Evolutionary conservation across 1,139 yeast species (phyloP).

Genomic region (Pichia sp.): DNA sequence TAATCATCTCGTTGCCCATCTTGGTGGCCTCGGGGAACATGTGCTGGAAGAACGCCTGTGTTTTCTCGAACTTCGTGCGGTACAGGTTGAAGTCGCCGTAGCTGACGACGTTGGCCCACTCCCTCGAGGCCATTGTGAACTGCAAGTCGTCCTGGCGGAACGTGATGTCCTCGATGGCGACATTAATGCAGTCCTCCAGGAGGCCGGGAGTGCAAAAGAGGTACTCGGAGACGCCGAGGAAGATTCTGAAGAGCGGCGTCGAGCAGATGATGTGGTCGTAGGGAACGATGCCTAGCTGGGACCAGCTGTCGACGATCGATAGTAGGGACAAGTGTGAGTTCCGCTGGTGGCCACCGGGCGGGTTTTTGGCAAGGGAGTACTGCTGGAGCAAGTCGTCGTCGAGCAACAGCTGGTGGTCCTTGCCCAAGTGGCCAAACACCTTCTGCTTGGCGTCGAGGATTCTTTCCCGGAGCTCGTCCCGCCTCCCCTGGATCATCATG

Average conservation of each 20-base stretch:
- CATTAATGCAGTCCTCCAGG: constrained; percentile 72
- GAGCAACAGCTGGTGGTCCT: constrained; percentile 55
- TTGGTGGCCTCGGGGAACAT: constrained; percentile 86
- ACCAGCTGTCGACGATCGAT: constrained; percentile 95
- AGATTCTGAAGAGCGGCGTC: constrained; percentile 86
- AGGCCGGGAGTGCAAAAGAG: constrained; percentile 80
- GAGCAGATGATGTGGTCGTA: constrained; percentile 97
- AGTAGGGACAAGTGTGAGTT: constrained; percentile 85
- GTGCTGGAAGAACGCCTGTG: constrained; percentile 76
- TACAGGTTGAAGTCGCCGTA: constrained; percentile 75
- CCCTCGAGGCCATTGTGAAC: constrained; percentile 73
- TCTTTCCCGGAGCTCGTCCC: constrained; percentile 53
- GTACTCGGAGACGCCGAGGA: constrained; percentile 91
- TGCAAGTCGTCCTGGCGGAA: constrained; percentile 86
- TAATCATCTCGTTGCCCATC: constrained; percentile 94
- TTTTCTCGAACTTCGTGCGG: constrained; percentile 64
- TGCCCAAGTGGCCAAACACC: constrained; percentile 64
- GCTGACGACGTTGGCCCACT: constrained; percentile 81
- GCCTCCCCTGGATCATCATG: constrained; percentile 69
- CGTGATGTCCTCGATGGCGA: constrained; percentile 59
- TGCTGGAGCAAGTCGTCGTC: constrained; percentile 78
- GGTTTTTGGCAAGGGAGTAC: constrained; percentile 71
- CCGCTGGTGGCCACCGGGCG: constrained; percentile 66
- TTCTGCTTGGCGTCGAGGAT: constrained; percentile 62
- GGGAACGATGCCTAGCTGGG: constrained; percentile 75